Conservation (phyloP, 768 basidiomycete genomes). For the Leccinum rimulosum region DNA sequence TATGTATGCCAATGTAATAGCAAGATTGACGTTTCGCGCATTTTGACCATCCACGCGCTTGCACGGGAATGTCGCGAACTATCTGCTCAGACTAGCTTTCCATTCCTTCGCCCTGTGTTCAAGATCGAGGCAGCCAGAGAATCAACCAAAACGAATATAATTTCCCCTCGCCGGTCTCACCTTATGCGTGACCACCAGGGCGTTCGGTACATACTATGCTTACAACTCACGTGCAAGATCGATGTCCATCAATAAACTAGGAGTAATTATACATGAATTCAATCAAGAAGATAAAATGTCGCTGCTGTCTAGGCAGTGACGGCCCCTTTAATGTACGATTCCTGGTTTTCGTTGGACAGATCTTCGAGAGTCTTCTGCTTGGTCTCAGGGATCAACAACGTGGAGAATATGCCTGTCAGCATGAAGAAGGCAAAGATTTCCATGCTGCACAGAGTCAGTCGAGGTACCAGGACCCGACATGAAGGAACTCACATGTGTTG, state of each 20-base stretch:
- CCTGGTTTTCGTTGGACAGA: constrained; percentile 69
- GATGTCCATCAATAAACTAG: neutral
- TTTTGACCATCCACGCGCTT: neutral
- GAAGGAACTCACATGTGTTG: constrained; percentile 59
- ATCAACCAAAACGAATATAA: neutral
- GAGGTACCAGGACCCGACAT: neutral
- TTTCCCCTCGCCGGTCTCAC: too few species aligned
- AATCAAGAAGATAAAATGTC: neutral
- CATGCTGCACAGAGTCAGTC: constrained; percentile 39
- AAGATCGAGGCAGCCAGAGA: neutral
- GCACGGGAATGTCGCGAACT: neutral
- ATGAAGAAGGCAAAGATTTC: constrained; percentile 86
- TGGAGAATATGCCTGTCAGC: constrained; percentile 82
- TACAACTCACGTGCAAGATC: neutral
- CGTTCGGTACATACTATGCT: neutral
- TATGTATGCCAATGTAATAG: neutral
- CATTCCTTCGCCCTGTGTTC: neutral
- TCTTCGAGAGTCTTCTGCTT: constrained; percentile 65
- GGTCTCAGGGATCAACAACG: constrained; percentile 78
- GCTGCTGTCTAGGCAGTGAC: constrained; percentile 10
- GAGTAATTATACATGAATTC: neutral
- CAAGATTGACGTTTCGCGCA: neutral
- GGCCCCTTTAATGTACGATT: constrained; percentile 47
- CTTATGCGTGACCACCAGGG: neutral
- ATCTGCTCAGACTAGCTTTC: neutral